Percentiles rank a stretch among this genome's conserved stretches.
Conservation (phyloP, 75 land plant species). For the Picea glauca region DNA sequence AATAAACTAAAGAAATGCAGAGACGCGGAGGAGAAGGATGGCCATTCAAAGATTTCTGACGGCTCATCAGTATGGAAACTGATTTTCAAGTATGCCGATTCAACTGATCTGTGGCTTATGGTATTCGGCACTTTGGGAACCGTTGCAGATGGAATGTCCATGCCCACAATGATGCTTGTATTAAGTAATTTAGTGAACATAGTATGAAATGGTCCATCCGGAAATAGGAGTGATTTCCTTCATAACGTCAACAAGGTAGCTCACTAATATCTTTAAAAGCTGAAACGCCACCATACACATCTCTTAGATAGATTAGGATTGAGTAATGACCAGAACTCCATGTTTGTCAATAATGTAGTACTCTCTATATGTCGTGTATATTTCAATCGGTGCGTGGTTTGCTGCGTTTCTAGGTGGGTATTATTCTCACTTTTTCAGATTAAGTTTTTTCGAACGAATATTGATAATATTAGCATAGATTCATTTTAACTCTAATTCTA, state of each 20-base stretch:
- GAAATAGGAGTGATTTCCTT: background rate
- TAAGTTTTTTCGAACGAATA: too few species aligned
- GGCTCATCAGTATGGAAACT: conserved; percentile 5
- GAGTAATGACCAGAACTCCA: background rate
- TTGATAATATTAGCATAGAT: too few species aligned
- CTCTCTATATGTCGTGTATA: conserved; percentile 23
- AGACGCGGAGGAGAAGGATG: background rate
- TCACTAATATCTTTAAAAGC: background rate
- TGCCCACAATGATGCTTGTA: conserved; percentile 30
- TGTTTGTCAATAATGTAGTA: conserved; percentile 17
- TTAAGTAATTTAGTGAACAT: conserved; percentile 33
- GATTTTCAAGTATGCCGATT: conserved; percentile 60
- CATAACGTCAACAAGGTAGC: conserved; percentile 26
- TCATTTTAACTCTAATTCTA: too few species aligned
- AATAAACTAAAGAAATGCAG: too few species aligned
- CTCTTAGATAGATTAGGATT: too few species aligned
- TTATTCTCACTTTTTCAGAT: background rate
- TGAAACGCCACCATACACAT: background rate
- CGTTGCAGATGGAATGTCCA: conserved; percentile 53
- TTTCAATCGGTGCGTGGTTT: conserved; percentile 27
- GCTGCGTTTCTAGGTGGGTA: conserved; percentile 46
- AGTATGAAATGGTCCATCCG: conserved; percentile 22
- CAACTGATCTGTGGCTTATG: conserved; percentile 45
- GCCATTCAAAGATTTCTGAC: background rate
- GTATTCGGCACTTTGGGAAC: conserved; percentile 56